Conservation (phyloP, 1,284 basidiomycete species). For the Ganoderma leucocontextum region DNA sequence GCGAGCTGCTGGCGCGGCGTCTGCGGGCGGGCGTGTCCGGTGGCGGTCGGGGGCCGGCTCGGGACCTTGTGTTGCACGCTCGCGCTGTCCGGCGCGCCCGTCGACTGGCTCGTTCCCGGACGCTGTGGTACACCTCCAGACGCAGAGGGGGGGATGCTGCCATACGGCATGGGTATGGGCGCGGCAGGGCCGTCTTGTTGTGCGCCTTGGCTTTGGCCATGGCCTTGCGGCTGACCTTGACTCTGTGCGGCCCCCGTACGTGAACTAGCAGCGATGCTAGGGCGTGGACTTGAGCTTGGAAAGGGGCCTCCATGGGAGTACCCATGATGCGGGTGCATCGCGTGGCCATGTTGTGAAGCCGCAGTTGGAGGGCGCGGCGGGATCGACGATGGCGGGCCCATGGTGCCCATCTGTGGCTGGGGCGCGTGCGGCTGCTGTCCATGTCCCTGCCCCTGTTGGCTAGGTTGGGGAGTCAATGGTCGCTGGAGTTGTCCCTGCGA, state of each 20-base stretch:
- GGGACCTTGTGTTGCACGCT: conserved; percentile 26
- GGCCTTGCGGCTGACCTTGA: conserved; percentile 6
- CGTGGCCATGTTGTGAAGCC: conserved; percentile 27
- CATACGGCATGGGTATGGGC: conserved; percentile 24
- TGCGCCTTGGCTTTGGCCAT: not conserved
- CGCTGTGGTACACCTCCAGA: conserved; percentile 20
- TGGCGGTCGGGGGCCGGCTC: conserved; percentile 35
- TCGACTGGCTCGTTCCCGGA: conserved; percentile 35
- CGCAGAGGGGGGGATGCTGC: conserved; percentile 4
- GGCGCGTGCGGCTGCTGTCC: conserved; percentile 23
- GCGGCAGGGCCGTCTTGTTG: conserved; percentile 22
- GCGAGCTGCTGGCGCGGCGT: conserved; percentile 25
- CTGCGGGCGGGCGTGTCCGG: conserved; percentile 28
- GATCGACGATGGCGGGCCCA: conserved; percentile 36
- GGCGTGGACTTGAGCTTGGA: conserved; percentile 31
- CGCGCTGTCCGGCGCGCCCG: conserved; percentile 18
- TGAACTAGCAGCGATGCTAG: conserved; percentile 33
- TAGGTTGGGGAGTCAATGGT: conserved; percentile 19
- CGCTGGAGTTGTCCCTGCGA: conserved; percentile 27
- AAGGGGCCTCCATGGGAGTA: conserved; percentile 26
- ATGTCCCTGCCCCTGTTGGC: conserved; percentile 12
- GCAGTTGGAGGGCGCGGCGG: conserved; percentile 37
- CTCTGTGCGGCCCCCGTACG: conserved; percentile 24
- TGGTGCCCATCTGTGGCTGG: conserved; percentile 25
- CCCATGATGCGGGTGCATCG: conserved; percentile 27